phyloP scores from a whole-genome alignment of 495 filamentous ascomycete species.

The Trichoderma reesei region DNA sequence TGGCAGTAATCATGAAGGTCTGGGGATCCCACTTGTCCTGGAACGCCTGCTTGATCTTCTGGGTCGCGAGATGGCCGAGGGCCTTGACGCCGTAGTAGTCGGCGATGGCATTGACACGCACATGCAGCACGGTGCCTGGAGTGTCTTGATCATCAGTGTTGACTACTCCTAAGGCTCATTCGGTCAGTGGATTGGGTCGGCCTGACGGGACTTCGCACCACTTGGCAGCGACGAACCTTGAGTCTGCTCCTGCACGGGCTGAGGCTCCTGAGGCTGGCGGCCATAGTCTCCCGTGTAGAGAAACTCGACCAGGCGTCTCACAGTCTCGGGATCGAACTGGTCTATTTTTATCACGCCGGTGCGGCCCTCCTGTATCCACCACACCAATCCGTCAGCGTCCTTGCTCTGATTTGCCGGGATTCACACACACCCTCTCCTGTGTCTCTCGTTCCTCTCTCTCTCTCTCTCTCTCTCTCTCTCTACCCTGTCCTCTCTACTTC shows the following conservation, averaged over 20 bases:
- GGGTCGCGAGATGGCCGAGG: not conserved
- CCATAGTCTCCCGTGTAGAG: conserved; percentile 16
- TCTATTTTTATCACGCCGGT: not conserved
- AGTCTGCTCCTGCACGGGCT: not conserved
- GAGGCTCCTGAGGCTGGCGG: not conserved
- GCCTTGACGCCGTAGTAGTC: not conserved
- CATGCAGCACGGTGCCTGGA: not conserved
- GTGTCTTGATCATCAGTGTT: not conserved
- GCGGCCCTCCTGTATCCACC: not conserved
- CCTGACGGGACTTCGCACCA: not conserved
- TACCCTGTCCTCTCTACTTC: not conserved
- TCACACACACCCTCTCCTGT: too few relatives aligned
- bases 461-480: too few relatives aligned
- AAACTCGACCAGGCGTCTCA: conserved; percentile 13
- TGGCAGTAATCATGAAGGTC: not conserved
- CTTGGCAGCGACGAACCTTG: not conserved
- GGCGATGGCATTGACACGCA: not conserved
- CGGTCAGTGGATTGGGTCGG: not conserved
- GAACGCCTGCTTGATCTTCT: not conserved
- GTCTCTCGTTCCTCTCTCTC: too few relatives aligned
- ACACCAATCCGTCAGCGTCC: too few relatives aligned
- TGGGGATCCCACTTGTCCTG: not conserved
- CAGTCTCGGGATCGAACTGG: not conserved
- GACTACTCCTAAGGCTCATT: not conserved
- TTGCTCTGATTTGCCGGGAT: too few relatives aligned